Base-by-base conservation (phyloP, 2,329 filamentous ascomycete species). In the Aspergillus bombycis region DNA sequence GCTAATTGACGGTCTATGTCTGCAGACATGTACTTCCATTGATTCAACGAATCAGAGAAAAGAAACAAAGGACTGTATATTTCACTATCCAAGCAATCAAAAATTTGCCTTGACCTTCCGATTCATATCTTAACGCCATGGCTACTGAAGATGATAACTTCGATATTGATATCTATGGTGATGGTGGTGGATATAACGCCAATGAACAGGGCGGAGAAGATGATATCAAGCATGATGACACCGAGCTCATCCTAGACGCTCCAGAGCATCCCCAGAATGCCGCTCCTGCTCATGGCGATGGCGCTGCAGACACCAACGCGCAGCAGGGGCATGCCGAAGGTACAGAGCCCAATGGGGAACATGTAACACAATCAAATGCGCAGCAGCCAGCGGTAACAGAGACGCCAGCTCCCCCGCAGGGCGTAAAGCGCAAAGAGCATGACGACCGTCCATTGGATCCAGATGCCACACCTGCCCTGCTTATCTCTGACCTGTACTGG, bases 401-500 rank as follows among this genome's bases (percentile, higher is more conserved):
- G 45, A 65, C 65, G 3, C 66, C 70, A 5, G 63, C 80, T 28
- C 80, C 80, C 52, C 83, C 84, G 63, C 86, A 88, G 71, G 86
- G 86, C 43, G 80, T 83, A 54, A 90, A 90, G 74, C 85, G 88
- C 62, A 89, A 90, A 74, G 85, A 87, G 64, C 75, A 76, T 23
- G 83, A 85, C 58, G 85, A 88, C 59, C 81, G 85, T 28, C 82
- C 82, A 1, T 75, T 84, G 6, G 88, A 89, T 63, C 84, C 84
- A 2, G 84, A 85, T 65, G 88, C 88, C 3, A 88, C 86, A 6
- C 83, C 88, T 28, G 93, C 94, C 0, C 80, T 98, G 34, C 88
- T 96, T 77, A 87, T 98, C 60, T 94, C 92, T 3, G 95, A 98
- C 57, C 83, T 99, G 11, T 91, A 92, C 77, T 99, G 95, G 95